Conservation (phyloP, 2,329 filamentous ascomycete species). For the Penicillium sp. region DNA sequence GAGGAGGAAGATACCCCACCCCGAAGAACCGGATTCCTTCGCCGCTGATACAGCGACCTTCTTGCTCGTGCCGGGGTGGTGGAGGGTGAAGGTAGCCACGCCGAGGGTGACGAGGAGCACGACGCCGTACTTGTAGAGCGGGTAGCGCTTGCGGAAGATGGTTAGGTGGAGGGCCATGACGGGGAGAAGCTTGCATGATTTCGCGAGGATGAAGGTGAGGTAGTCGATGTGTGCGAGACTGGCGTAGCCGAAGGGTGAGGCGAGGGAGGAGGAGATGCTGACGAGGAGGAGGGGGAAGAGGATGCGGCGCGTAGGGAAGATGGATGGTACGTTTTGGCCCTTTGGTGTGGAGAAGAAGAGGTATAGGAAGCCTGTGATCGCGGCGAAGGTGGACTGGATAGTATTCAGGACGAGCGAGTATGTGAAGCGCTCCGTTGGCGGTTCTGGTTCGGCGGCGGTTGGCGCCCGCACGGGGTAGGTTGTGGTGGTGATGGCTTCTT, state of each 20-base stretch:
- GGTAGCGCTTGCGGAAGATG: slow-evolving; percentile 85
- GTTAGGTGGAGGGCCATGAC: slow-evolving; percentile 97
- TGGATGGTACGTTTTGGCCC: slow-evolving; percentile 53
- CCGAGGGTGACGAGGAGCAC: slow-evolving; percentile 89
- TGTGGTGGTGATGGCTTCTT: slow-evolving; percentile 96
- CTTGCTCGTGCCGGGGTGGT: slow-evolving; percentile 69
- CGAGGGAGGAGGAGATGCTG: slow-evolving; percentile 83
- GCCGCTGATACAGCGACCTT: slow-evolving; percentile 55
- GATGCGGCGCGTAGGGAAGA: slow-evolving; percentile 80
- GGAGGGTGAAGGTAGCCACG: slow-evolving; percentile 93
- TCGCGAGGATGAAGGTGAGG: slow-evolving; percentile 95
- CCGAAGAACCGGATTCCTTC: slow-evolving; percentile 70
- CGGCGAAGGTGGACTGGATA: slow-evolving; percentile 88
- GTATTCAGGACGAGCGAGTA: slow-evolving; percentile 97
- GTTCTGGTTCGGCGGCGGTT: slow-evolving; percentile 50
- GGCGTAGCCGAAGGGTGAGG: slow-evolving; percentile 95
- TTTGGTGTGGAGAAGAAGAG: slow-evolving; percentile 68
- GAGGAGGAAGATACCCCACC: slow-evolving; percentile 76
- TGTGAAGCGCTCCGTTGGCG: slow-evolving; percentile 74
- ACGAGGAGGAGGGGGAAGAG: slow-evolving; percentile 81
- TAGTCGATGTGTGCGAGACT: slow-evolving; percentile 94
- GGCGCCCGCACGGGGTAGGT: slow-evolving; percentile 69
- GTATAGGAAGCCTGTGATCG: slow-evolving; percentile 80
- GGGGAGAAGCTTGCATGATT: slow-evolving; percentile 97
- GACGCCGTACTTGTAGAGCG: slow-evolving; percentile 94